Conservation (phyloP, 352 stramenopile species). For the Globisporangium barbulae region DNA sequence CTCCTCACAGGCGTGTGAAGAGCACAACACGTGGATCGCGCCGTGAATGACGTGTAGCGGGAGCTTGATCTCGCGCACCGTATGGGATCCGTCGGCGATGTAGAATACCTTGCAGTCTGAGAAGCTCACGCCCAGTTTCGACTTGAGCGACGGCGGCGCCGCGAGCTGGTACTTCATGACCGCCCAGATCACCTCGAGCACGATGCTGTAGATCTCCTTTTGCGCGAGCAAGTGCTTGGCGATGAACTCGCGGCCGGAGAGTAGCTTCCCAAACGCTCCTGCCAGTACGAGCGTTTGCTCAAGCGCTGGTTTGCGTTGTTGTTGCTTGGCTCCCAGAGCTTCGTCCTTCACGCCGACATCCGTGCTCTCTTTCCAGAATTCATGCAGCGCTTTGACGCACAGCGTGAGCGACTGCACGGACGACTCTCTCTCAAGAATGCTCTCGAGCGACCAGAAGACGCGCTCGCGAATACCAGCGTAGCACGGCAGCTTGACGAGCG, state of each 20-base stretch:
- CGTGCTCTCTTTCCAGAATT: conserved; percentile 49
- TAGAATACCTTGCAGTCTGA: conserved; percentile 83
- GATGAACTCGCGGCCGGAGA: conserved; percentile 66
- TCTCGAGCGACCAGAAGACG: conserved; percentile 67
- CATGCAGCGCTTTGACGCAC: conserved; percentile 65
- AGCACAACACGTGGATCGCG: conserved; percentile 64
- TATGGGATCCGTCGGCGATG: conserved; percentile 54
- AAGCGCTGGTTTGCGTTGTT: conserved; percentile 30
- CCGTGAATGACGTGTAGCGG: conserved; percentile 66
- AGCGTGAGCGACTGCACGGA: conserved; percentile 59
- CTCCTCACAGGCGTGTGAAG: conserved; percentile 35
- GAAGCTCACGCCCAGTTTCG: conserved; percentile 49
- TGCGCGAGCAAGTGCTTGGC: conserved; percentile 59
- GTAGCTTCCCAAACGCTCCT: conserved; percentile 58
- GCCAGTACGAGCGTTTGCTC: conserved; percentile 64
- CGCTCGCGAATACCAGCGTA: conserved; percentile 51
- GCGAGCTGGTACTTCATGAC: conserved; percentile 65
- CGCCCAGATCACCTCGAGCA: conserved; percentile 68
- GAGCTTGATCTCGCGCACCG: conserved; percentile 76
- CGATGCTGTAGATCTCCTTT: conserved; percentile 49
- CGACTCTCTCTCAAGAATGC: conserved; percentile 65
- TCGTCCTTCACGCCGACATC: conserved; percentile 9
- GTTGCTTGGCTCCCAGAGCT: conserved; percentile 5
- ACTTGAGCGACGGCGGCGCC: conserved; percentile 48
- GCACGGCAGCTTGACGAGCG: conserved; percentile 63